Base-by-base conservation (phyloP, 1,284 basidiomycete species). In the Lentinus polychrous region DNA sequence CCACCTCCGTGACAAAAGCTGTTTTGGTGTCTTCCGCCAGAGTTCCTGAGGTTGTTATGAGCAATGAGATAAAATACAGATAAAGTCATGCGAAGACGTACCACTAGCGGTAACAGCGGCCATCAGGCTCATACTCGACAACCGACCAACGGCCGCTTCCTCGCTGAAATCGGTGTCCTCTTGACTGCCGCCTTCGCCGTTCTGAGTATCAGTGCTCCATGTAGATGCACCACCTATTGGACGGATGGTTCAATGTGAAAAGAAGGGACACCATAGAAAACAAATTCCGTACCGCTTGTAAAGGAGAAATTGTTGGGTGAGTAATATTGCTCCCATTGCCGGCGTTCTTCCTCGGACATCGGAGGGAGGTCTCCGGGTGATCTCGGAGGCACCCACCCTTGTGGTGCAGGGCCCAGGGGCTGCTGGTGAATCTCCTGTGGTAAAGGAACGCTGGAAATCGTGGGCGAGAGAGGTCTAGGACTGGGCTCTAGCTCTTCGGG, bases 111-210 rank as follows among this genome's bases (percentile, higher is more conserved):
- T 78, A 27, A 93, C 83, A 6, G 90, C 87, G 32, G 91, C 91
- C 67, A 97, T 90, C 49, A 98, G 70, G 61, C 91, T 94, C 86
- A 97, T 92, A 52, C 92, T 93, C 5, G 91, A 90, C 47, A 95
- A 75, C 50, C 93, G 78, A 2, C 94, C 94, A 14, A 94, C 78
- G 1, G 89, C 27, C 5, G 27, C 27, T 62, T 95, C 91, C 57
- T 79, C 74, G 41, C 66, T 68, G 14, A 70, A 63, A 43, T 75
- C 71, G 24, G 63, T 64, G 15, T 69, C 55, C 8, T 55, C 59
- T 22, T 52, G 56, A 23, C 53, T 51, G 33, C 40, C 49, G 32
- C 53, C 50, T 24, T 56, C 52, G 23, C 44, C 34, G 39, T 43
- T 22, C 33, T 23, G 39, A 12, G 22, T 17, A 40, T 40, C 39